Evolutionary conservation across 129 eudicot species (phyloP).

Genomic region (Lonicera japonica): DNA sequence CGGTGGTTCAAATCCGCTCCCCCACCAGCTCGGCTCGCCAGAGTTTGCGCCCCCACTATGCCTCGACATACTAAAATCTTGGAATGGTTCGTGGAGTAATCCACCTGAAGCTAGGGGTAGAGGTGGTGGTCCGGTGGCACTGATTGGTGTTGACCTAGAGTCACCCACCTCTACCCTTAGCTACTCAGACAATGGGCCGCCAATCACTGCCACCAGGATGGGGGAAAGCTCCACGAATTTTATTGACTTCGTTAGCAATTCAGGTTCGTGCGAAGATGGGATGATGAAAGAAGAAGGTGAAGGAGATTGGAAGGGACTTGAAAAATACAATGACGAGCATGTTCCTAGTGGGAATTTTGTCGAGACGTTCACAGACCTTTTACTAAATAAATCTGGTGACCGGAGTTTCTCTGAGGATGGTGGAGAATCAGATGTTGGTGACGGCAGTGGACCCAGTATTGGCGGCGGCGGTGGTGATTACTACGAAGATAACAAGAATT

Average conservation of each 20-base stretch:
- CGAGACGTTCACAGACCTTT: constrained; percentile 71
- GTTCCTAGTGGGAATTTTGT: constrained; percentile 37
- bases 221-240: constrained; percentile 39
- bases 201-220: constrained; percentile 26
- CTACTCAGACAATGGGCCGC: constrained; percentile 26
- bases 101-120: constrained; percentile 8
- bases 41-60: constrained; percentile 23
- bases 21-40: constrained; percentile 5
- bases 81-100: constrained; percentile 45
- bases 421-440: constrained; percentile 24
- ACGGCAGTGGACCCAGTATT: constrained; percentile 10
- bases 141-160: constrained; percentile 39
- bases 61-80: constrained; percentile 55
- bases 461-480: constrained; percentile 13
- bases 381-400: constrained; percentile 35
- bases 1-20: constrained; percentile 19
- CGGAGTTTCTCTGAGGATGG: constrained; percentile 26
- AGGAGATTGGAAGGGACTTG: constrained; percentile 22
- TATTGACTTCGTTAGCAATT: constrained; percentile 47
- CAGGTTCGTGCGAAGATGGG: constrained; percentile 40
- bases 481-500: constrained; percentile 56
- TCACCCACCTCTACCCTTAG: constrained; percentile 84
- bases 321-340: constrained; percentile 16
- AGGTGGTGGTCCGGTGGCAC: constrained; percentile 11
- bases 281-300: constrained; percentile 32